These are phyloP conservation scores for Backusella morwellensis DNA, from an alignment of 192 early-diverging fungal species.

Conservation along the genomic window DNA sequence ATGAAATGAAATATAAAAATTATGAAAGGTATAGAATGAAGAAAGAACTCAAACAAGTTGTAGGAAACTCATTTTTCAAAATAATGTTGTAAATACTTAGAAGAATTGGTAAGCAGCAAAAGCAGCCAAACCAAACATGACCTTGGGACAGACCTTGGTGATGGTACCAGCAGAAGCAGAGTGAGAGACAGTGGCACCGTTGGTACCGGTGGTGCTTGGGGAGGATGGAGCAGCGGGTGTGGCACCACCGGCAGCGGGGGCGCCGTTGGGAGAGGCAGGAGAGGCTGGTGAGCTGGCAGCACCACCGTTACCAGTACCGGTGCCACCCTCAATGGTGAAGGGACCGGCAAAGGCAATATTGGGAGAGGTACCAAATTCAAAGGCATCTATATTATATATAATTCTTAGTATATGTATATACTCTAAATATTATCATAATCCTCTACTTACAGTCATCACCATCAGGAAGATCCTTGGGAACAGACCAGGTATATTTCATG, in stretches of 20 bases:
- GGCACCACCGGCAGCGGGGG: not conserved
- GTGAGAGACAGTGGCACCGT: not conserved
- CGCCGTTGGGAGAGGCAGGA: not conserved
- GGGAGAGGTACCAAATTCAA: slow-evolving; percentile 32
- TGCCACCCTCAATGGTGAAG: slow-evolving; percentile 30
- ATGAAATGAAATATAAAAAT: not conserved
- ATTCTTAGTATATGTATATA: not conserved
- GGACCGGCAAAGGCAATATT: slow-evolving; percentile 32
- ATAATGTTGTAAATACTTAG: not conserved
- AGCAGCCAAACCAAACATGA: not conserved
- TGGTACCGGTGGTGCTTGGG: not conserved
- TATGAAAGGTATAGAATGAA: not conserved
- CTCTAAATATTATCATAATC: not conserved
- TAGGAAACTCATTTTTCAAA: not conserved
- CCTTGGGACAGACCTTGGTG: not conserved
- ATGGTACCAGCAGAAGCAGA: slow-evolving; percentile 5
- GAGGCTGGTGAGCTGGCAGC: not conserved
- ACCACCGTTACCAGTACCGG: not conserved
- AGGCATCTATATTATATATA: slow-evolving; percentile 10
- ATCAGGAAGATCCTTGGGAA: slow-evolving; percentile 20
- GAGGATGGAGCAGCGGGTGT: not conserved
- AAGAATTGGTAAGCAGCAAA: slow-evolving; percentile 5
- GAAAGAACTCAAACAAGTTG: not conserved
- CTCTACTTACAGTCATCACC: slow-evolving; percentile 18
- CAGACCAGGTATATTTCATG: slow-evolving; percentile 23